phyloP scores from a whole-genome alignment of 176 grass and related monocot genomes.

The Musa beccarii region DNA sequence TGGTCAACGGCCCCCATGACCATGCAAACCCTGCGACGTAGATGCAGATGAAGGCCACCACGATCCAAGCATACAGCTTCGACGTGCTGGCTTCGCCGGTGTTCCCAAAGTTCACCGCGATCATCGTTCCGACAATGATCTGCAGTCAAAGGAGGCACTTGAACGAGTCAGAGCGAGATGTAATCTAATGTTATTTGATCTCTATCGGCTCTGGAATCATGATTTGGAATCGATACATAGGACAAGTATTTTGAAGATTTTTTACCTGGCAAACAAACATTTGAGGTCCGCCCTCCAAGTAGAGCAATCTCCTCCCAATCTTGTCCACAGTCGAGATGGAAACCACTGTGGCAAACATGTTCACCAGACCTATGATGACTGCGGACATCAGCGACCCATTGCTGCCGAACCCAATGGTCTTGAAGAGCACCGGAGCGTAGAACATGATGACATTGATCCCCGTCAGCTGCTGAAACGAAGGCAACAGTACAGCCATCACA shows the following conservation, averaged over 20 bases:
- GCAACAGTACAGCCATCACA: background rate
- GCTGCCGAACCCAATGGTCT: constrained; percentile 9
- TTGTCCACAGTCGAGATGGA: constrained; percentile 3
- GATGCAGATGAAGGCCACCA: constrained; percentile 11
- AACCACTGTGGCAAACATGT: constrained; percentile 4
- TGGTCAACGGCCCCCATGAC: constrained; percentile 7
- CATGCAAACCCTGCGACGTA: constrained; percentile 9
- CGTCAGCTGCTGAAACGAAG: constrained; percentile 5
- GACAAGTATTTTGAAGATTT: background rate
- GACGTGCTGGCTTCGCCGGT: background rate
- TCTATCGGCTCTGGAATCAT: background rate
- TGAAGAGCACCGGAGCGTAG: constrained; percentile 17
- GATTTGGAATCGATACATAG: background rate
- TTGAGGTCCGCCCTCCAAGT: constrained; percentile 8
- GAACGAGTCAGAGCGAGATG: too few relatives aligned
- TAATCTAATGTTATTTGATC: too few relatives aligned
- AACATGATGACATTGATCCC: constrained; percentile 18
- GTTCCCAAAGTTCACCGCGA: constrained; percentile 5
- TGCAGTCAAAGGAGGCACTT: background rate
- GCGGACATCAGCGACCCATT: constrained; percentile 7
- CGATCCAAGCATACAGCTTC: background rate
- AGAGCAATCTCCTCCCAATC: constrained; percentile 3
- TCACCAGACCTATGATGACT: constrained; percentile 8
- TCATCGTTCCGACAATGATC: constrained; percentile 1
- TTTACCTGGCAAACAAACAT: constrained; percentile 10